Evolutionary conservation across 1,284 basidiomycete species (phyloP), one percentile per base, ranked within the genome.

Genomic region (Pseudozyma hubeiensis): DNA sequence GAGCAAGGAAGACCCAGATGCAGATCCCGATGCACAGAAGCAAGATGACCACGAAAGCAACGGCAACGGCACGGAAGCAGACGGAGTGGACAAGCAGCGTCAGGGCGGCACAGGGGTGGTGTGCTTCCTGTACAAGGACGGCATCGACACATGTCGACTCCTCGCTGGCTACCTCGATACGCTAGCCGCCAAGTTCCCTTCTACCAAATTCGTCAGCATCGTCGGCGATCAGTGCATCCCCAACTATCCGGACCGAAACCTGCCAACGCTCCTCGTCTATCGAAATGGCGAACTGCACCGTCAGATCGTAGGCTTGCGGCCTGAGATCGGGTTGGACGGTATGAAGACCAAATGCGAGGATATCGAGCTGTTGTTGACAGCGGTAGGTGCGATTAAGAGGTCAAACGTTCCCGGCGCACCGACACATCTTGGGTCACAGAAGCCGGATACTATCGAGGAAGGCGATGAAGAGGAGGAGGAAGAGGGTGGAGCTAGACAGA

Each of bases 161-260:
- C 86, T 94, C 9, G 89, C 89, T 48, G 87, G 88, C 35, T 91
- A 94, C 57, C 86, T 99, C 35, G 87, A 88, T 16, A 88, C 87
- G 1, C 87, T 98, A 3, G 94, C 96, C 0, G 87, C 88, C 31
- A 90, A 90, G 56, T 91, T 97, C 85, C 93, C 94, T 3, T 90
- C 91, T 30, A 93, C 94, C 9, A 98, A 98, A 85, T 98, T 99
- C 80, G 92, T 98, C 67, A 93, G 92, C 39, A 98, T 99, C 78
- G 90, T 96, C 2, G 94, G 94, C 33, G 90, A 93, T 86, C 80
- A 96, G 85, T 98, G 96, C 86, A 97, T 99, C 78, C 91, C 93
- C 29, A 92, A 98, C 85, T 91, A 98, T 53, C 96, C 96, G 8
- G 96, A 98, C 81, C 88, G 90, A 41, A 91, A 95, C 63, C 86